A percentile compares a stretch with the other conserved stretches of the same genome.
phyloP scores from a whole-genome alignment of 768 basidiomycete species.

The Termitomyces sp. region DNA sequence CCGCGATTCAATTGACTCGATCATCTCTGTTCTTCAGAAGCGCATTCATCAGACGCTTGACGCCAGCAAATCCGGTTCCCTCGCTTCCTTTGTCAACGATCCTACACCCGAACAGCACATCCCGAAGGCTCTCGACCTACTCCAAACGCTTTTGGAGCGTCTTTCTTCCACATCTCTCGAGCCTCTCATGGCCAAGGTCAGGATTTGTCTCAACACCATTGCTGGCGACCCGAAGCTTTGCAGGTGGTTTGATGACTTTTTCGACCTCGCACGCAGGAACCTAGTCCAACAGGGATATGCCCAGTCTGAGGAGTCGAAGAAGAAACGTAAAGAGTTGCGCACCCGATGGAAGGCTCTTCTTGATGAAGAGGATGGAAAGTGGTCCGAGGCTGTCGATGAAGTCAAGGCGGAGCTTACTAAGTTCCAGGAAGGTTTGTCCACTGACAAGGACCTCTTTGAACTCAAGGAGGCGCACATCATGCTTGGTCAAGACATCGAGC shows the following conservation, averaged over 20 bases:
- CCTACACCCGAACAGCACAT: conserved; percentile 60
- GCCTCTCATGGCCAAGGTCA: conserved; percentile 35
- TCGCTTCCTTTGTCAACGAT: conserved; percentile 55
- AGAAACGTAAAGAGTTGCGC: conserved; percentile 38
- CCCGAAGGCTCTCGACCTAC: conserved; percentile 41
- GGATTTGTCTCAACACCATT: conserved; percentile 39
- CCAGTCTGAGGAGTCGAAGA: conserved; percentile 39
- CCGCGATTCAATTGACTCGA: conserved; percentile 46
- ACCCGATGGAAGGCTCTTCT: conserved; percentile 44
- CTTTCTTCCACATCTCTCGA: conserved; percentile 48
- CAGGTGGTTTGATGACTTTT: conserved; percentile 49
- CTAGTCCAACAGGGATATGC: conserved; percentile 49
- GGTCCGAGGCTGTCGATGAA: conserved; percentile 42
- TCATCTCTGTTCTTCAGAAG: conserved; percentile 52
- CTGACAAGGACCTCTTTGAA: conserved; percentile 44
- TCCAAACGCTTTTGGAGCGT: conserved; percentile 45
- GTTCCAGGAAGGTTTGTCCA: conserved; percentile 38
- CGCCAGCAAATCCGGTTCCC: conserved; percentile 36
- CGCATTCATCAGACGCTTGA: conserved; percentile 53
- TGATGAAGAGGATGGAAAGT: conserved; percentile 42
- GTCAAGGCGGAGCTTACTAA: conserved; percentile 39
- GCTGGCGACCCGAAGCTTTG: conserved; percentile 49
- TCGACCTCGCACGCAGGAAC: conserved; percentile 36
- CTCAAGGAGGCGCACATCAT: conserved; percentile 41
- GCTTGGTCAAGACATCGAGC: conserved; percentile 44